These are phyloP conservation scores for Pestalotiopsis sp. DNA, from an alignment of 2,329 filamentous ascomycete species.

Conservation along the genomic window DNA sequence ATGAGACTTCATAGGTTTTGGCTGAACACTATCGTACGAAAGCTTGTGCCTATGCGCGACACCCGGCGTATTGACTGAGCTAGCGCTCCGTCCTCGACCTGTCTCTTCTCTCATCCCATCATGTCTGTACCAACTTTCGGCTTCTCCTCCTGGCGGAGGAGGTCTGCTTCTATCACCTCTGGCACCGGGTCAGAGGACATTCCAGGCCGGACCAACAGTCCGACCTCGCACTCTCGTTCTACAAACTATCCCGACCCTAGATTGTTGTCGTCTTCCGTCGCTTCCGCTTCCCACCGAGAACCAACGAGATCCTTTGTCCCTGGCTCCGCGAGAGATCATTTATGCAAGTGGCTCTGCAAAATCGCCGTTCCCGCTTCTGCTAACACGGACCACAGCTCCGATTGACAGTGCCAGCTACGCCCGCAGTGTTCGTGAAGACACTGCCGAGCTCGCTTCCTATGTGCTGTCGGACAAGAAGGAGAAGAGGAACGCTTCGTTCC, in stretches of 20 bases:
- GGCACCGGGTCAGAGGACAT: constrained; percentile 35
- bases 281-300: constrained; percentile 55
- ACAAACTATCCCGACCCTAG: constrained; percentile 23
- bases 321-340: constrained; percentile 61
- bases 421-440: constrained; percentile 81
- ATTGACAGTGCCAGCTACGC: constrained; percentile 75
- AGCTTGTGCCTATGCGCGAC: constrained; percentile 4
- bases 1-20: background rate
- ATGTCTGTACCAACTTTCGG: constrained; percentile 52
- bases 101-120: background rate
- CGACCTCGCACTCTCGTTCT: constrained; percentile 22
- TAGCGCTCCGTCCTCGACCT: background rate
- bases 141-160: constrained; percentile 53
- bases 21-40: background rate
- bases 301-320: constrained; percentile 75
- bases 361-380: constrained; percentile 14
- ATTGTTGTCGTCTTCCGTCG: constrained; percentile 37
- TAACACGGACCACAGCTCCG: constrained; percentile 41
- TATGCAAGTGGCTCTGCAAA: constrained; percentile 46
- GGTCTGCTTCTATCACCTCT: constrained; percentile 36
- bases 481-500: constrained; percentile 47
- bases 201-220: constrained; percentile 26
- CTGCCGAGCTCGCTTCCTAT: constrained; percentile 83
- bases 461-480: constrained; percentile 68
- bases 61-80: constrained; percentile 3